Conservation (phyloP, 768 basidiomycete genomes). For the Hypholoma sublateritium region DNA sequence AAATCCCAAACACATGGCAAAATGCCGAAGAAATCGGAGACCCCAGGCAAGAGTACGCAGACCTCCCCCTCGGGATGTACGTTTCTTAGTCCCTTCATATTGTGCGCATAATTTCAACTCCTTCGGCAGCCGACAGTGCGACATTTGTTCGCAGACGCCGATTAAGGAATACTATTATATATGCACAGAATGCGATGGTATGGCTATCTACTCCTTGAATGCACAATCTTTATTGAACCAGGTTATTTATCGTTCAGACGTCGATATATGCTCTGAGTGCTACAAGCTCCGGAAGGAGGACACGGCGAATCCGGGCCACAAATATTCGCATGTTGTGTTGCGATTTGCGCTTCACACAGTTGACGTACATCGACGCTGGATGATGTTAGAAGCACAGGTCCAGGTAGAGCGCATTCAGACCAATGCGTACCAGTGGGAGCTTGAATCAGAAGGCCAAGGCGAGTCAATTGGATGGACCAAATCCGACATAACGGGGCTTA, state of each 20-base stretch:
- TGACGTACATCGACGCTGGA: neutral
- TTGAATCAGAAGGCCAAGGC: neutral
- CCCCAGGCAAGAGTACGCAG: neutral
- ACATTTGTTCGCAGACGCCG: neutral
- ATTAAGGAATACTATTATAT: constrained; percentile 2
- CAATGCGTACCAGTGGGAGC: neutral
- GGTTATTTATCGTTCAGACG: neutral
- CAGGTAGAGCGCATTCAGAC: neutral
- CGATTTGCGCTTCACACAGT: neutral
- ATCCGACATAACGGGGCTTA: no score
- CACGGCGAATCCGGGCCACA: neutral
- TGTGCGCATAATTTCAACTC: neutral
- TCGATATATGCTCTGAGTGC: constrained; percentile 6
- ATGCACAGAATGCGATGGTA: constrained; percentile 7
- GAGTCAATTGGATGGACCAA: no score
- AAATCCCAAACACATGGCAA: constrained; percentile 10
- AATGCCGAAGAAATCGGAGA: neutral
- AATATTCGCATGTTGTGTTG: neutral
- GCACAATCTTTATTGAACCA: neutral
- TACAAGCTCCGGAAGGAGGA: neutral
- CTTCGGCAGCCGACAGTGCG: neutral
- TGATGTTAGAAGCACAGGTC: neutral
- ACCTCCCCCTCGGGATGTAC: constrained; percentile 2
- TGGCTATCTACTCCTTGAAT: no score
- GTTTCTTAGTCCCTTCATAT: neutral